Conservation (phyloP, 805 yeast species). For the Candida odintsovae region DNA sequence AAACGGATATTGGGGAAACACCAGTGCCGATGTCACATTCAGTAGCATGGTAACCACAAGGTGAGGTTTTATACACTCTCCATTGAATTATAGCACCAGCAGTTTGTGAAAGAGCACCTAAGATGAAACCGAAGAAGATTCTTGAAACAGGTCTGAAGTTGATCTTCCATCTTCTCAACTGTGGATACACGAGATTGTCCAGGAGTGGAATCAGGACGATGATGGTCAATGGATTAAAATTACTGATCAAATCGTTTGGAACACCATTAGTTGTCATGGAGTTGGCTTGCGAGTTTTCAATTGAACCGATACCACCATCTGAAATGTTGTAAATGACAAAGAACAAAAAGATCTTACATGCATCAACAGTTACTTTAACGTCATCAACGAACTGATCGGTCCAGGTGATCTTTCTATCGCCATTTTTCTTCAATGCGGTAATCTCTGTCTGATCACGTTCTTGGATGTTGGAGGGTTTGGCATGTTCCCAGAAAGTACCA, state of each 20-base stretch:
- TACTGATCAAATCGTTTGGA: conserved; percentile 77
- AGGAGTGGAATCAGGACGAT: conserved; percentile 73
- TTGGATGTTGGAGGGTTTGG: conserved; percentile 51
- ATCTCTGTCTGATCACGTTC: too few species aligned
- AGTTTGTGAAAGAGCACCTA: conserved; percentile 37
- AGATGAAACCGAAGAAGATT: conserved; percentile 63
- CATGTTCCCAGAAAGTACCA: conserved; percentile 45
- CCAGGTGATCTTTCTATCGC: conserved; percentile 34
- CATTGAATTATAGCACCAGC: conserved; percentile 62
- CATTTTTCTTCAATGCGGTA: conserved; percentile 30
- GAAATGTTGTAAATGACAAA: conserved; percentile 73
- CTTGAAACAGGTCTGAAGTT: conserved; percentile 66
- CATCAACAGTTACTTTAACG: conserved; percentile 55
- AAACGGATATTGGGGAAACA: conserved; percentile 48
- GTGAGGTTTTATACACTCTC: conserved; percentile 62
- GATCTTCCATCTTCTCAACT: conserved; percentile 39
- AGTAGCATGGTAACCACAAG: conserved; percentile 62
- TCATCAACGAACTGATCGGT: conserved; percentile 68
- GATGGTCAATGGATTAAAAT: conserved; percentile 68
- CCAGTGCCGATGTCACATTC: conserved; percentile 36
- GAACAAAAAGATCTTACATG: conserved; percentile 68
- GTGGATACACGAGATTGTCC: conserved; percentile 55
- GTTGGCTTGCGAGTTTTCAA: conserved; percentile 49
- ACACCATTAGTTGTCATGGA: conserved; percentile 69
- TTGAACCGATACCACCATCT: conserved; percentile 54